Evolutionary conservation across 805 yeast genomes (phyloP).

Genomic region (Barnettozyma sucrosica): DNA sequence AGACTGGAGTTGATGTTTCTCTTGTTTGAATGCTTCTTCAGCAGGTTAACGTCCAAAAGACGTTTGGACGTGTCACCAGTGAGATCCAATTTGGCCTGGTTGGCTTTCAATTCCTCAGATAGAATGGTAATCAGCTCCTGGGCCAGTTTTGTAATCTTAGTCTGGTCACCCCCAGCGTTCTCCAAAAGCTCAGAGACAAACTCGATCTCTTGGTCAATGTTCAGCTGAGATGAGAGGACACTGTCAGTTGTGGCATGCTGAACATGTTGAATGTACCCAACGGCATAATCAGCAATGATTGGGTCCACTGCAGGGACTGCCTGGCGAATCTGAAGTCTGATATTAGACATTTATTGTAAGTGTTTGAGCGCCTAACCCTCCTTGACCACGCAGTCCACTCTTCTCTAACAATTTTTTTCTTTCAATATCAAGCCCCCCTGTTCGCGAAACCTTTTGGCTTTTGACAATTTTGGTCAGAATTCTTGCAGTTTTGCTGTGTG

Average conservation of each 20-base stretch:
- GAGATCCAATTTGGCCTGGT: slow-evolving; percentile 65
- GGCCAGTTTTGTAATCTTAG: slow-evolving; percentile 47
- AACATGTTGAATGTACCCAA: slow-evolving; percentile 83
- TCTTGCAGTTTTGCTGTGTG: too few relatives aligned
- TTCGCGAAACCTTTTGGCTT: not conserved
- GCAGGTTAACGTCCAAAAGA: slow-evolving; percentile 70
- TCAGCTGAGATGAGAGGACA: slow-evolving; percentile 67
- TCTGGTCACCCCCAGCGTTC: slow-evolving; percentile 76
- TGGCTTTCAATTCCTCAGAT: slow-evolving; percentile 50
- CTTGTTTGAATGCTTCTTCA: slow-evolving; percentile 54
- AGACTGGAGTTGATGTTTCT: slow-evolving; percentile 72
- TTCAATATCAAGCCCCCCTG: too few relatives aligned
- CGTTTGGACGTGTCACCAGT: slow-evolving; percentile 89
- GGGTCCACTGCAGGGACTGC: slow-evolving; percentile 85
- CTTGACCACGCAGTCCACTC: not conserved
- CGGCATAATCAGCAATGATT: slow-evolving; percentile 80
- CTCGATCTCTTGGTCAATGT: slow-evolving; percentile 58
- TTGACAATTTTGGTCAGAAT: not conserved
- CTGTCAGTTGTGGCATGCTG: slow-evolving; percentile 75
- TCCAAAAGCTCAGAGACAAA: slow-evolving; percentile 61
- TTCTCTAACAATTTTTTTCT: not conserved
- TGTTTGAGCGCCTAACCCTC: not conserved
- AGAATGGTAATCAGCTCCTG: slow-evolving; percentile 42
- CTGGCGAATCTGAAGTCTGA: slow-evolving; percentile 62
- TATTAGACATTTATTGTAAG: slow-evolving; percentile 31